Evolutionary conservation across 208 protist genomes (phyloP), one percentile per base, ranked within the genome.

Genomic region (Crithidia mellificae): DNA sequence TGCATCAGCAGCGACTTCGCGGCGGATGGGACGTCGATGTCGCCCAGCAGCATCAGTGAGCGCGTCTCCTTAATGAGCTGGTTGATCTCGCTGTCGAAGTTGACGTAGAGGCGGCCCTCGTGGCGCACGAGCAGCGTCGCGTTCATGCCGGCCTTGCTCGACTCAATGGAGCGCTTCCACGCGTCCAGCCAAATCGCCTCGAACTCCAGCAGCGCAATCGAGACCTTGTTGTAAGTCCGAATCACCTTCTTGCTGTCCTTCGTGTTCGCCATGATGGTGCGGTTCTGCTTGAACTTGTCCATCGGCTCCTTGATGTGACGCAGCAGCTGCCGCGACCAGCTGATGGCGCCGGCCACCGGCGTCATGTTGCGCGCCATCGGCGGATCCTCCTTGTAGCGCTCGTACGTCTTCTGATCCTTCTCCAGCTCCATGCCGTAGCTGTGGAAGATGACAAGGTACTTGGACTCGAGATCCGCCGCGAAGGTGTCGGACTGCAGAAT

Each of bases 1-100:
- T 98, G 93, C 83, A 98, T 92, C 34, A 98, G 72, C 52, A 98
- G 88, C 44, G 87, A 79, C 67, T 91, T 94, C 25, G 93, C 96
- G 12, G 75, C 63, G 22, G 85, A 72, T 8, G 98, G 96, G 15
- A 98, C 85, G 27, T 98, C 85, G 54, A 98, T 87, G 69, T 94
- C 90, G 44, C 96, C 95, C 30, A 98, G 77, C 55, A 96, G 80
- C 87, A 97, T 88, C 34, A 98, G 83, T 51, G 89, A 93, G 66
- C 97, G 94, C 9, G 95, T 94, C 78, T 99, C 98, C 65, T 97
- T 92, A 74, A 98, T 98, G n/a, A 99, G 88, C 83, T 98, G 93
- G 44, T 98, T 82, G 34, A 99, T 96, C 59, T 97, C 92, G 44
- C 81, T 83, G 83, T 99, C 97, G 78, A 99, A 99, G 93, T 99